Conservation (phyloP, 495 filamentous ascomycete genomes). For the Saxispiralis lemnorum region DNA sequence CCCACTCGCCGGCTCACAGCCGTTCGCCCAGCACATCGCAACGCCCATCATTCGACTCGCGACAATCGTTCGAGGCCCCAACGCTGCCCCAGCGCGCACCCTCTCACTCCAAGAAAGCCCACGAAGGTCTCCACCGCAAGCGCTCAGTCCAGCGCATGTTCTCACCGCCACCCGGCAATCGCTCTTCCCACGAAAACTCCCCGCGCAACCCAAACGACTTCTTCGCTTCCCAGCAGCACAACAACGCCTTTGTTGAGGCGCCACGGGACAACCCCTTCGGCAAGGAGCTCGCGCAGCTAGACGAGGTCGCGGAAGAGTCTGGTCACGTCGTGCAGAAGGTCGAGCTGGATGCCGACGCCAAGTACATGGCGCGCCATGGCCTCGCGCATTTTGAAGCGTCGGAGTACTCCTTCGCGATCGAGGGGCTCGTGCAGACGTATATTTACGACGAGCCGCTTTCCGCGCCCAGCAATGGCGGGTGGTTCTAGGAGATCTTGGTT, state of each 20-base stretch:
- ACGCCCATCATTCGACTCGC: slow-evolving; percentile 14
- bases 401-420: slow-evolving; percentile 73
- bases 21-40: slow-evolving; percentile 8
- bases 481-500: too few species aligned
- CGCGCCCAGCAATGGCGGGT: too few species aligned
- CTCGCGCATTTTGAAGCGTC: slow-evolving; percentile 57
- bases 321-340: slow-evolving; percentile 31
- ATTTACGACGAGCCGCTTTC: too few species aligned
- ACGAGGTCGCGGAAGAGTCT: slow-evolving; percentile 76
- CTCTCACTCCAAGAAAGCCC: slow-evolving; percentile 70
- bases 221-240: slow-evolving; percentile 12
- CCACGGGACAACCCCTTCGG: slow-evolving; percentile 38
- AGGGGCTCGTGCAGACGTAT: slow-evolving; percentile 30
- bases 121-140: slow-evolving; percentile 48
- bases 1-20: slow-evolving; percentile 17
- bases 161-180: slow-evolving; percentile 28
- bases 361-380: slow-evolving; percentile 42
- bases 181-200: slow-evolving; percentile 31
- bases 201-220: slow-evolving; percentile 22
- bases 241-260: slow-evolving; percentile 13
- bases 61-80: slow-evolving; percentile 27
- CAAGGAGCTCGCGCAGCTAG: slow-evolving; percentile 54
- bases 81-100: slow-evolving; percentile 55
- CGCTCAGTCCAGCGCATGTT: slow-evolving; percentile 38
- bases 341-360: slow-evolving; percentile 38